Percentiles rank a stretch among this genome's conserved stretches.
These are phyloP conservation scores for Fusarium agapanthi DNA, from an alignment of 2,329 filamentous ascomycete species.

Conservation along the genomic window DNA sequence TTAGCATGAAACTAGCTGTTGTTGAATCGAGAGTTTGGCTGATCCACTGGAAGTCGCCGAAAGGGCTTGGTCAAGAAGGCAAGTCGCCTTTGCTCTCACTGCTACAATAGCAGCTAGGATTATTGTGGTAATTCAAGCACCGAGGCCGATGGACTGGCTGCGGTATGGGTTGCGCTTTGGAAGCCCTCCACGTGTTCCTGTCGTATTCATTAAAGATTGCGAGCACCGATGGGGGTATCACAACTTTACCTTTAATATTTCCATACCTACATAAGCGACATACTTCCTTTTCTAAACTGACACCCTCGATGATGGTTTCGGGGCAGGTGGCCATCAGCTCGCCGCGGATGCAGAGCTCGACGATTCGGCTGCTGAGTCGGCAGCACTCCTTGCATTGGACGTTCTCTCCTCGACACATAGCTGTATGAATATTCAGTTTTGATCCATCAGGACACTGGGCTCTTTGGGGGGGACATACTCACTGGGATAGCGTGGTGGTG, in stretches of 20 bases:
- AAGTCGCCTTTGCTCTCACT: background rate
- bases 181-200: slow-evolving; percentile 9
- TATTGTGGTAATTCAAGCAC: background rate
- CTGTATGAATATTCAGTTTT: background rate
- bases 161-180: slow-evolving; percentile 1
- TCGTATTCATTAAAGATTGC: slow-evolving; percentile 10
- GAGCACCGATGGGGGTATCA: slow-evolving; percentile 1
- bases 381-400: slow-evolving; percentile 31
- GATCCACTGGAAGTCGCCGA: background rate
- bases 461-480: background rate
- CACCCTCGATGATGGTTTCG: slow-evolving; percentile 20
- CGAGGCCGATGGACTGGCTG: background rate
- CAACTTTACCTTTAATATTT: background rate
- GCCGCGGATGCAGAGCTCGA: slow-evolving; percentile 23
- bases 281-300: slow-evolving; percentile 9
- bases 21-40: background rate
- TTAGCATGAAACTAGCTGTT: background rate
- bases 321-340: slow-evolving; percentile 16
- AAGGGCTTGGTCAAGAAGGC: background rate
- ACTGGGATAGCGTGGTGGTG: background rate
- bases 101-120: background rate
- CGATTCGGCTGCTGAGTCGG: slow-evolving; percentile 2
- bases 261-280: slow-evolving; percentile 16
- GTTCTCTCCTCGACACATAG: slow-evolving; percentile 29
- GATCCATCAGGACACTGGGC: background rate